Conservation (phyloP, 2,329 filamentous ascomycete species). For the Phialophora macrospora region DNA sequence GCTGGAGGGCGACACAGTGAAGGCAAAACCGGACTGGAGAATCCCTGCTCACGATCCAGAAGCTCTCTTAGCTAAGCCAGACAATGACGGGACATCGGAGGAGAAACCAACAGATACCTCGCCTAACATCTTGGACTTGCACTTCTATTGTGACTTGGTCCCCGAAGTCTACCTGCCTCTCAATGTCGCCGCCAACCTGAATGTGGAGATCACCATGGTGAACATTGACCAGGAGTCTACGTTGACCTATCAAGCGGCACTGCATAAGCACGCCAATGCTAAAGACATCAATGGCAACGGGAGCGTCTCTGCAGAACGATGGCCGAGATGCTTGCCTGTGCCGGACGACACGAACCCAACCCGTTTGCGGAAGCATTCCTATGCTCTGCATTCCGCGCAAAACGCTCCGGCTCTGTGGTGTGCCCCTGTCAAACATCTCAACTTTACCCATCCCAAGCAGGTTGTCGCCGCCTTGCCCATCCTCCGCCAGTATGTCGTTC, state of each 20-base stretch:
- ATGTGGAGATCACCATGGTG: slow-evolving; percentile 47
- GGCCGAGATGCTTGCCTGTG: slow-evolving; percentile 43
- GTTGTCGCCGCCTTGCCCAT: slow-evolving; percentile 51
- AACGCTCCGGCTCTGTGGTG: slow-evolving; percentile 39
- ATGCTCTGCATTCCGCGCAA: slow-evolving; percentile 50
- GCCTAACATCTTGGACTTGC: slow-evolving; percentile 48
- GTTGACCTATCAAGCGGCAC: slow-evolving; percentile 37
- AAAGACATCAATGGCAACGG: slow-evolving; percentile 32
- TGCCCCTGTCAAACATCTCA: slow-evolving; percentile 46
- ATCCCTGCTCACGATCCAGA: slow-evolving; percentile 24
- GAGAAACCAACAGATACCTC: slow-evolving; percentile 45
- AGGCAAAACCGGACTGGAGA: slow-evolving; percentile 44
- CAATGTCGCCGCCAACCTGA: slow-evolving; percentile 48
- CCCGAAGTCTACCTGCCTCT: slow-evolving; percentile 51
- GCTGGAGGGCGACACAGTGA: slow-evolving; percentile 49
- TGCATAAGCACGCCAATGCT: slow-evolving; percentile 24
- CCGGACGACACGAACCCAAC: slow-evolving; percentile 43
- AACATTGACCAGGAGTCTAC: slow-evolving; percentile 41
- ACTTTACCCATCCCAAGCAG: slow-evolving; percentile 54
- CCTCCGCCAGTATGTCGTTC: slow-evolving; percentile 52
- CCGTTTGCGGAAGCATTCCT: slow-evolving; percentile 47
- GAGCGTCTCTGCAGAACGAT: slow-evolving; percentile 43
- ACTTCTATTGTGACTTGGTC: slow-evolving; percentile 51
- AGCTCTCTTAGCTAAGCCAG: slow-evolving; percentile 35
- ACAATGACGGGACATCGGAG: slow-evolving; percentile 45